These are phyloP conservation scores for Babesia bigemina DNA, from an alignment of 169 alveolate genomes.

Conservation along the genomic window DNA sequence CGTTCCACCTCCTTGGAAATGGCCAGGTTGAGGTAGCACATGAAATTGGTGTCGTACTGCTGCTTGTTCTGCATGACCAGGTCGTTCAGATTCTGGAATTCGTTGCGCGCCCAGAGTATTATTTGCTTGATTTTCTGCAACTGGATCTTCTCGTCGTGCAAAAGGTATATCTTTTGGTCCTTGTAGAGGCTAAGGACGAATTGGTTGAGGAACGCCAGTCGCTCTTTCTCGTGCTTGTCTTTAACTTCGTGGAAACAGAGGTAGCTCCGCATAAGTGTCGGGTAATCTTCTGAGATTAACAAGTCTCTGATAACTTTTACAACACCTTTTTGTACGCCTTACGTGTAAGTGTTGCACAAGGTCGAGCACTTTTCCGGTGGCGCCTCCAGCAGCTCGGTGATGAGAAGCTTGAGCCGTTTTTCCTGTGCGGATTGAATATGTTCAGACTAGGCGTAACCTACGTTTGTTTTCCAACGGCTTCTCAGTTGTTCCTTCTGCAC, in stretches of 20 bases:
- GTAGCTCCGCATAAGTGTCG: slow-evolving; percentile 62
- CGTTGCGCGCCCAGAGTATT: slow-evolving; percentile 67
- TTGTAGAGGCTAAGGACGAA: slow-evolving; percentile 67
- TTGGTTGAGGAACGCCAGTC: slow-evolving; percentile 38
- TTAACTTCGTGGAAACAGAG: slow-evolving; percentile 13
- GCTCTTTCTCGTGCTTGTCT: slow-evolving; percentile 27
- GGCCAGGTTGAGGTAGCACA: slow-evolving; percentile 63
- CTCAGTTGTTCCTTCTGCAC: slow-evolving; percentile 31
- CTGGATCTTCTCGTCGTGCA: slow-evolving; percentile 64
- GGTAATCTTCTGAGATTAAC: slow-evolving; percentile 64
- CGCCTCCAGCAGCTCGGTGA: slow-evolving; percentile 45
- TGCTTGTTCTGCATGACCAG: slow-evolving; percentile 56
- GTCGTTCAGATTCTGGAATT: slow-evolving; percentile 53
- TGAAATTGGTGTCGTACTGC: slow-evolving; percentile 63
- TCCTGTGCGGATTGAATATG: slow-evolving; percentile 12
- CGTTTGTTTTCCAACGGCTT: slow-evolving; percentile 55
- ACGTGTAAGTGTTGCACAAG: slow-evolving; percentile 60
- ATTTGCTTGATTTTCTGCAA: slow-evolving; percentile 66
- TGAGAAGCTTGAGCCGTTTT: slow-evolving; percentile 33
- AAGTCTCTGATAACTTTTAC: slow-evolving; percentile 20
- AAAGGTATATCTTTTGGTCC: slow-evolving; percentile 60
- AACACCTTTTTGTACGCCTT: background rate
- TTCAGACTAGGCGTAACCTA: background rate
- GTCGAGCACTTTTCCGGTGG: slow-evolving; percentile 29
- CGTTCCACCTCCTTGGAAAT: slow-evolving; percentile 61